Evolutionary conservation across 1,284 basidiomycete genomes (phyloP), one percentile per base, ranked within the genome.

Genomic region (Porogramme epimiltina): DNA sequence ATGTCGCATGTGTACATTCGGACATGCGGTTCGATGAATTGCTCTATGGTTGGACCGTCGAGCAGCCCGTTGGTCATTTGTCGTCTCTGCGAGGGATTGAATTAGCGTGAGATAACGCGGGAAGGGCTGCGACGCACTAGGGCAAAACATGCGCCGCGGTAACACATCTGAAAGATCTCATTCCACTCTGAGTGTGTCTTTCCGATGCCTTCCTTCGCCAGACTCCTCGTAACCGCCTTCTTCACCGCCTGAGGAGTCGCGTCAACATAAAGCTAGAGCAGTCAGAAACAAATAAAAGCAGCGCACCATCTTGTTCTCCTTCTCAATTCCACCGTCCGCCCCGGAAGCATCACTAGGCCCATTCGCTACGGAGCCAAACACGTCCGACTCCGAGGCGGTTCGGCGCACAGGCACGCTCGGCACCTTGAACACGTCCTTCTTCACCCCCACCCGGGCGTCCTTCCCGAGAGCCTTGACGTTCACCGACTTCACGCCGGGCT

Each of bases 51-150:
- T 75, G n/a, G 74, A 73, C 33, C 74, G 77, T 54, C 80, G 80
- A 47, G 85, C 82, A 36, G 78, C 79, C 25, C 83, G 85, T 65
- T 95, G 90, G 16, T 81, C 87, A 61, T 85, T 80, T 51, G 42
- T 13, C 49, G 76, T 82, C 68, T 88, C 93, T 52, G 69, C 15
- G 8, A 31, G 6, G 28, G n/a, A n/a, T n/a, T 31, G 28, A 13
- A 6, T 31, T 13, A 31, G 28, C 8, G 13, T 45, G 23, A n/a
- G 44, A 24, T n/a, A 42, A 19, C 8, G 18, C 15, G 11, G 8
- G 19, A 22, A 22, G 20, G 31, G 3, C 10, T 16, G 4, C 10
- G 3, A 58, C 68, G 9, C 23, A 72, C 71, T 54, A 73, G 36
- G 20, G 71, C 70, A 52, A 71, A 70, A 15, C 61, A 65, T 6